phyloP scores from a whole-genome alignment of 2,329 filamentous ascomycete species.

The Penicillium sp. region DNA sequence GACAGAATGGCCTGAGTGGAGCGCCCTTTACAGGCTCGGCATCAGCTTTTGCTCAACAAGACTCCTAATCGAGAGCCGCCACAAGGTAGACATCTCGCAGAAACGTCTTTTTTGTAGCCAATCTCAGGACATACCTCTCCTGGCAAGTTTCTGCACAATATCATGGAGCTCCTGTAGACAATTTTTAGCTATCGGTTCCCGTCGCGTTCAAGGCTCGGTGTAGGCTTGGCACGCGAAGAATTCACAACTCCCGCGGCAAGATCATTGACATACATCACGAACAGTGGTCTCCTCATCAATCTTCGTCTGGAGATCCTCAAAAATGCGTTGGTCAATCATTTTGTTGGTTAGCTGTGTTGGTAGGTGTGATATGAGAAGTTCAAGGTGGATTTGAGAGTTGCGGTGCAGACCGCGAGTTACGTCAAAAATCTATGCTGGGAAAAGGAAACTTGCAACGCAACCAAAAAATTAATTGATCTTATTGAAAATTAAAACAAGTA shows the following conservation, averaged over 20 bases:
- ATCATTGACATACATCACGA: slow-evolving; percentile 61
- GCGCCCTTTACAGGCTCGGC: slow-evolving; percentile 54
- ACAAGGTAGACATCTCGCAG: neutral
- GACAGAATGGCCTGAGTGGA: slow-evolving; percentile 81
- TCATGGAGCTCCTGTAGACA: slow-evolving; percentile 68
- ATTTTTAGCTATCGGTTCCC: slow-evolving; percentile 13
- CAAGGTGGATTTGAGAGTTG: slow-evolving; percentile 6
- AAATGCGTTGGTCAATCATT: slow-evolving; percentile 79
- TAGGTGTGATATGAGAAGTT: slow-evolving; percentile 7
- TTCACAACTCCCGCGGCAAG: slow-evolving; percentile 8
- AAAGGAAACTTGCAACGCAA: neutral
- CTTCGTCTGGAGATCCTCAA: slow-evolving; percentile 81
- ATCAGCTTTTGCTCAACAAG: slow-evolving; percentile 8
- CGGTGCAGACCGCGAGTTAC: slow-evolving; percentile 11
- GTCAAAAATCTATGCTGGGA: slow-evolving; percentile 14
- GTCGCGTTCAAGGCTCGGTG: slow-evolving; percentile 1
- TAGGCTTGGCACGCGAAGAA: slow-evolving; percentile 25
- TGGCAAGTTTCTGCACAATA: slow-evolving; percentile 78
- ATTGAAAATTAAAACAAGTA: neutral
- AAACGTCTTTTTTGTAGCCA: neutral
- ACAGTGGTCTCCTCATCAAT: slow-evolving; percentile 85
- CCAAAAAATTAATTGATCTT: neutral
- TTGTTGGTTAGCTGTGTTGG: slow-evolving; percentile 24
- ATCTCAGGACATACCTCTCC: slow-evolving; percentile 57
- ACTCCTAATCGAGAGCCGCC: neutral